Evolutionary conservation across 164 flowering plant genomes (phyloP), one percentile per base, ranked within the genome.

Genomic region (Vitis rupestris): DNA sequence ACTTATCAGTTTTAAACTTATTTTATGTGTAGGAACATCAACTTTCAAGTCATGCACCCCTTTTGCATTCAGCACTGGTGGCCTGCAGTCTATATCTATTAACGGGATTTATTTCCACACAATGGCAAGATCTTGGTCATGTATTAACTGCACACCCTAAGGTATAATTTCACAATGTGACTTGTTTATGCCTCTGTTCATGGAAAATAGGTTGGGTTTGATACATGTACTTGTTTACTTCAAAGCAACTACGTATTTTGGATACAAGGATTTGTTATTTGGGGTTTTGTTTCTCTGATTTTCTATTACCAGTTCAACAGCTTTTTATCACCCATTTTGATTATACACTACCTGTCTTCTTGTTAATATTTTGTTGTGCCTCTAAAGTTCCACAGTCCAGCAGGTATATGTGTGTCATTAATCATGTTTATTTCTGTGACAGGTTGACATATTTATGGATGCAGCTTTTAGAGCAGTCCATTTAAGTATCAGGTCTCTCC

Each of bases 361-460:
- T 64, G 51, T 50, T 31, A 14, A n/a, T 67, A 8, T 44, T 15
- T 62, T 23, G 10, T 49, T 11, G 47, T 69, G 27, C 14, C 10
- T 37, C 3, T 62, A 7, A 37, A 52, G n/a, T 53, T 50, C 30
- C 62, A 30, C 47, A 37, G 53, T 17, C 64, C 57, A 31, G n/a
- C 49, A 53, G 15, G 15, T 57, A n/a, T 19, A 54, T 50, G 59
- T 15, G 27, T 10, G 30, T 61, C 7, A 12, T 72, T 84, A 72
- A 80, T 71, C 17, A 10, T 53, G 51, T 15, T 61, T 50, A 63
- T 70, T 58, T 71, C 27, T 79, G 30, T 80, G 65, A 61, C 90
- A 96, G 99, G 90, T 89, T 71, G 97, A 93, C 75, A 58, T 85
- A 65, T 93, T 93, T 77, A 88, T 92, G 87, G 93, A 90, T 74